Conservation (phyloP, 768 basidiomycete species). For the Sarcomyxa edulis region DNA sequence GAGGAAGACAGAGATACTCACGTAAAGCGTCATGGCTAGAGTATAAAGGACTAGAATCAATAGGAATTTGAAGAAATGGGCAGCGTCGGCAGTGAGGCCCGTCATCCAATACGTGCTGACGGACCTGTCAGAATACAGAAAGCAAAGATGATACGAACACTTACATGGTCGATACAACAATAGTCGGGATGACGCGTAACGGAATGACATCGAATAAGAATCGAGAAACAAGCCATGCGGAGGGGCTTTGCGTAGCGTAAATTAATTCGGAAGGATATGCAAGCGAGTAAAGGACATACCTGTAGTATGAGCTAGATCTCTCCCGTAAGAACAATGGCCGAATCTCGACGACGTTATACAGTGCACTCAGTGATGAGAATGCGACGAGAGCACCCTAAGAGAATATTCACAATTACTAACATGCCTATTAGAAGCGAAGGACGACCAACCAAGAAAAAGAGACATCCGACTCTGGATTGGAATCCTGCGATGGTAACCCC, state of each 20-base stretch:
- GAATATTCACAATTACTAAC: slow-evolving; percentile 7
- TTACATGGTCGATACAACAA: slow-evolving; percentile 80
- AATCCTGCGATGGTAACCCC: slow-evolving; percentile 83
- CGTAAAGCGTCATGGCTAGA: slow-evolving; percentile 81
- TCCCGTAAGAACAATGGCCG: slow-evolving; percentile 88
- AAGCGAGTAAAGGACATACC: slow-evolving; percentile 34
- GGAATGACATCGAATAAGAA: slow-evolving; percentile 89
- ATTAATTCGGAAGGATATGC: slow-evolving; percentile 1
- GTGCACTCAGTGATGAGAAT: slow-evolving; percentile 84
- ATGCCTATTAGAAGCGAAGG: not conserved
- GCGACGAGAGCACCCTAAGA: slow-evolving; percentile 81
- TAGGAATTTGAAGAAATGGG: slow-evolving; percentile 92
- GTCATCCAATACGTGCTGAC: slow-evolving; percentile 92
- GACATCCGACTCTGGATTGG: slow-evolving; percentile 87
- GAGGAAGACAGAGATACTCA: slow-evolving; percentile 30
- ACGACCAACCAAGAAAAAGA: slow-evolving; percentile 80
- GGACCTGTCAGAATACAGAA: slow-evolving; percentile 7
- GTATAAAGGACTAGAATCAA: slow-evolving; percentile 85
- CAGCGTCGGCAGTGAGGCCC: slow-evolving; percentile 71
- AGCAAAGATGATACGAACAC: slow-evolving; percentile 17
- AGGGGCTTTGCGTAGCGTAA: slow-evolving; percentile 46
- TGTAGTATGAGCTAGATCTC: slow-evolving; percentile 80
- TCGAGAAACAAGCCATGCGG: slow-evolving; percentile 87
- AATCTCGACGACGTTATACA: slow-evolving; percentile 83
- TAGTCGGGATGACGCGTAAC: slow-evolving; percentile 82